Conservation (phyloP, 495 filamentous ascomycete genomes). For the Lasiosphaeria ovina region DNA sequence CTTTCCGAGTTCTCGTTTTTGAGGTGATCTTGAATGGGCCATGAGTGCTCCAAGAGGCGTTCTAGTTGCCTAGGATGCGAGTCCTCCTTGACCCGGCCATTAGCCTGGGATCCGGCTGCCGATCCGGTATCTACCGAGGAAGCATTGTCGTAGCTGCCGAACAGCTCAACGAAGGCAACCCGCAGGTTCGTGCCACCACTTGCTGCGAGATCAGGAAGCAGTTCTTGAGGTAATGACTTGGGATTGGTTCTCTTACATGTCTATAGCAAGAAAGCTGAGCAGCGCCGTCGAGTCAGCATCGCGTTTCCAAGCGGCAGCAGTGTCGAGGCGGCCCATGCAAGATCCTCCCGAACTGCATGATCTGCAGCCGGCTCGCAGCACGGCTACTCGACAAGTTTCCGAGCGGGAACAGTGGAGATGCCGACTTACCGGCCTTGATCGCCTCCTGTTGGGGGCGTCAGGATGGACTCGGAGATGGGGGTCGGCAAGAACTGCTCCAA, state of each 20-base stretch:
- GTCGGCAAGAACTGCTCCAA: slow-evolving; percentile 74
- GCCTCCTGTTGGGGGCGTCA: slow-evolving; percentile 56
- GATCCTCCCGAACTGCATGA: neutral
- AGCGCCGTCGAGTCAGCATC: slow-evolving; percentile 15
- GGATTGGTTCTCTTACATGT: slow-evolving; percentile 52
- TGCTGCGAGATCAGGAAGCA: slow-evolving; percentile 3
- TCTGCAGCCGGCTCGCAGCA: neutral
- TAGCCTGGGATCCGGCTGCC: neutral
- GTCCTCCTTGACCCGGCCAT: neutral
- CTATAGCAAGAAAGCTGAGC: slow-evolving; percentile 67
- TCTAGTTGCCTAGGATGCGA: slow-evolving; percentile 10
- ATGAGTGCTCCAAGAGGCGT: slow-evolving; percentile 65
- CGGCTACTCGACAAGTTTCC: too few species aligned
- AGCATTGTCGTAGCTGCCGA: slow-evolving; percentile 40
- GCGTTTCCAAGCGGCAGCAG: neutral
- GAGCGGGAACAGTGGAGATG: slow-evolving; percentile 5
- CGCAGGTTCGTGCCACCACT: slow-evolving; percentile 76
- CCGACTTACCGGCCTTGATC: slow-evolving; percentile 57
- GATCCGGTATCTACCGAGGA: neutral
- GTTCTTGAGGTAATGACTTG: neutral
- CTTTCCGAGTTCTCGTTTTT: slow-evolving; percentile 74
- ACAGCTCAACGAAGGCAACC: slow-evolving; percentile 72
- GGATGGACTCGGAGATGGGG: slow-evolving; percentile 63
- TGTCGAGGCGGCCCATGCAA: neutral
- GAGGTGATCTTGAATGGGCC: slow-evolving; percentile 76